Evolutionary conservation across 306 rosid species (phyloP), one percentile per base, ranked within the genome.

Genomic region (Vicia sativa): DNA sequence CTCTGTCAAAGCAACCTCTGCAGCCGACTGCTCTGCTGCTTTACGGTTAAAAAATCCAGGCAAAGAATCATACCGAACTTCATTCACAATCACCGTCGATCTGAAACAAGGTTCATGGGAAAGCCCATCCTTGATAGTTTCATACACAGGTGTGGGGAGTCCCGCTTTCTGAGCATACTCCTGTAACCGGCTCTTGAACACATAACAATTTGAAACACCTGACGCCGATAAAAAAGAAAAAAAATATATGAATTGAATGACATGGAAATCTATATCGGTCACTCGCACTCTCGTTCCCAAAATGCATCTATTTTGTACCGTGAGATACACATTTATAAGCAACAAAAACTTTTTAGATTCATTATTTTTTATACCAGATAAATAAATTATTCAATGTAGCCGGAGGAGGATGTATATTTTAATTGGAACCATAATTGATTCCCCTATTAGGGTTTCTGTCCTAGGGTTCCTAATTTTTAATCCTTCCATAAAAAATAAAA

Each of bases 11-110:
- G 99, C 97, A 78, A 93, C 91, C 79, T 93, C 99, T 0, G 99
- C 96, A 62, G 97, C 99, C 8, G 95, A 93, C 79, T 93, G 97
- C 78, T 93, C 96, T 23, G 99, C 97, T 19, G 87, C 90, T 70
- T 93, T 93, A 2, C 96, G 91, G 78, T 88, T 88, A 74, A 75
- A 76, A 74, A 93, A 93, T 2, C 97, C 97, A 39, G 84, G 74
- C 80, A 92, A 79, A 21, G 96, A 90, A 66, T 86, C 80, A 44
- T 90, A 87, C 49, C 88, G 76, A 44, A 83, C 73, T 52, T 83
- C 75, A 28, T 87, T 85, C 42, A 92, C 79, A 21, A 81, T 68
- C 71, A 90, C 96, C 2, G 92, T 75, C 13, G 96, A 92, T 83
- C 79, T 80, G 69, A 92, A 92, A 53, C 72, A 86, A 25, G 98